Evolutionary conservation across 768 basidiomycete species (phyloP), one percentile per base, ranked within the genome.

Genomic region (Omphalotus guepiniiformis): DNA sequence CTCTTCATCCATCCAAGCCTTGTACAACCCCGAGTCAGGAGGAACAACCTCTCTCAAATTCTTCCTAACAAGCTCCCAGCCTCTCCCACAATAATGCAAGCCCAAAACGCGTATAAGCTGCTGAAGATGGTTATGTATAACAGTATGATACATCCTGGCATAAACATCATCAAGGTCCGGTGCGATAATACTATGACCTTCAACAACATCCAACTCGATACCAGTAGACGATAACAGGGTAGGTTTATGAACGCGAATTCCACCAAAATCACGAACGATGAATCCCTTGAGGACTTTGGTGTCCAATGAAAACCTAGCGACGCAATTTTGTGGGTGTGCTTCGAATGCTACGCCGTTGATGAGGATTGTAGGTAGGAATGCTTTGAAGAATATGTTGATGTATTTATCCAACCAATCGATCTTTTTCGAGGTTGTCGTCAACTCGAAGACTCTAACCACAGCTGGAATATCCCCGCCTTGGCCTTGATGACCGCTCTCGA

Each of bases 71-170:
- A 79, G 56, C 8, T 62, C 63, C 76, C 78, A 81, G 3, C 78
- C 78, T n/a, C 55, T 62, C 15, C 78, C 78, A 39, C 70, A 74
- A 55, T 80, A 76, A 56, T 82, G 80, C 13, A 82, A 62, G 9
- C 67, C 77, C 46, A 82, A 71, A 4, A 82, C 72, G 2, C 80
- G 73, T 47, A 80, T 75, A 35, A 80, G 71, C 50, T 76, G 78
- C 54, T 82, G 80, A 23, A 82, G 63, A 42, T 82, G 79, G 51
- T 79, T 80, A 61, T 80, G 77, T 43, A 80, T 69, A 50, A 76
- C 65, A 2, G 78, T 74, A 63, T 80, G 79, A 53, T 80, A 80
- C 71, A 78, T 75, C 43, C 75, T 68, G 29, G 68, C 73, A 53
- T 80, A 79, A 32, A 80, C 78, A 27, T 79, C 79, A 39, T 80